Percentiles rank a stretch among this genome's conserved stretches.
phyloP scores from a whole-genome alignment of 441 rosid species.

The Syzygium syzygioides region DNA sequence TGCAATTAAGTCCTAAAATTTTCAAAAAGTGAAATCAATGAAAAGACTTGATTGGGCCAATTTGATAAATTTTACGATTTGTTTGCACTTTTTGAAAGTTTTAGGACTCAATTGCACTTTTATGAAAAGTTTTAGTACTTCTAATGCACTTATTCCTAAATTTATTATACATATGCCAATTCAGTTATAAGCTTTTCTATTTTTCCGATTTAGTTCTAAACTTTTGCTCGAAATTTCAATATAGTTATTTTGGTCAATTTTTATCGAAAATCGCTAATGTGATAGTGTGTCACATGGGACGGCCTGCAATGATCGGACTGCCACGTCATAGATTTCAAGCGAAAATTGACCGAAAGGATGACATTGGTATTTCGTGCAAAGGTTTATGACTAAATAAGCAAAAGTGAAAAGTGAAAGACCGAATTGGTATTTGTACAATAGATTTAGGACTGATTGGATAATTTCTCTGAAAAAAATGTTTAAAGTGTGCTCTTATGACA shows the following conservation, averaged over 20 bases:
- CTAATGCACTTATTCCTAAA: background rate
- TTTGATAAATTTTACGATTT: too few relatives aligned
- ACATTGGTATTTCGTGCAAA: rapidly evolving
- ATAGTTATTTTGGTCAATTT: rapidly evolving
- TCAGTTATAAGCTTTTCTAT: background rate
- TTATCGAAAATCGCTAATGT: rapidly evolving
- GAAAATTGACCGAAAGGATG: background rate
- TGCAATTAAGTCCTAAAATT: too few relatives aligned
- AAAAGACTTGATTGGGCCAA: too few relatives aligned
- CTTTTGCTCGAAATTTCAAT: rapidly evolving
- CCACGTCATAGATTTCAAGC: rapidly evolving
- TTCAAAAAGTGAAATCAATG: too few relatives aligned
- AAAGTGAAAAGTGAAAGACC: too few relatives aligned
- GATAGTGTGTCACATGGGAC: rapidly evolving
- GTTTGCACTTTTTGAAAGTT: too few relatives aligned
- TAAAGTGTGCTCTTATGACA: background rate
- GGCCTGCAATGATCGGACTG: rapidly evolving
- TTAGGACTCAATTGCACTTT: too few relatives aligned
- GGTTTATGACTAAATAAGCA: rapidly evolving
- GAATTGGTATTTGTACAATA: rapidly evolving
- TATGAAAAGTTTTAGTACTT: too few relatives aligned
- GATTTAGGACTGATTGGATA: background rate
- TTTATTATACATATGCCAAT: rapidly evolving
- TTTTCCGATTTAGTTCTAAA: background rate
- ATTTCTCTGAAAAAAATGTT: background rate